Evolutionary conservation across 2,329 filamentous ascomycete genomes (phyloP).

Genomic region (Graphiopsis chlorocephala): DNA sequence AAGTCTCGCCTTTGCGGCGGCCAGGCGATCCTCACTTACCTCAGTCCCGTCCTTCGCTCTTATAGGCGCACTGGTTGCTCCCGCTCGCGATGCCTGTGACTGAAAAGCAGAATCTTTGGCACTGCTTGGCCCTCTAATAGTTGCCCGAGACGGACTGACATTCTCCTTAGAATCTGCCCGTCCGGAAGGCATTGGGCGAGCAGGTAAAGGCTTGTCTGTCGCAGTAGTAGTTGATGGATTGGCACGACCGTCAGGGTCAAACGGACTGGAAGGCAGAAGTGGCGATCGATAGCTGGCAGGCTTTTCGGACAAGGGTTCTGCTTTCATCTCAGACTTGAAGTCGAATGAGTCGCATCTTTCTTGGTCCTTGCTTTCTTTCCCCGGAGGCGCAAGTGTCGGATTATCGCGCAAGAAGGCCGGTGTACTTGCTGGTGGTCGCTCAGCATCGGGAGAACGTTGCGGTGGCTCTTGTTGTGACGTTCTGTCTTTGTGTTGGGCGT

Average conservation of each 20-base stretch:
- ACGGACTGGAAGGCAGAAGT: constrained; percentile 11
- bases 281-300: not conserved
- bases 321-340: not conserved
- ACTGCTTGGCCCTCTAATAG: not conserved
- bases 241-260: constrained; percentile 1
- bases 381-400: constrained; percentile 16
- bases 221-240: not conserved
- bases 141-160: constrained; percentile 9
- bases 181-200: not conserved
- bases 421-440: constrained; percentile 16
- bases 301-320: not conserved
- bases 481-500: constrained; percentile 23
- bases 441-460: not conserved
- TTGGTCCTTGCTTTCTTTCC: constrained; percentile 22
- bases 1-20: constrained; percentile 27
- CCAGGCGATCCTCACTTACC: constrained; percentile 24
- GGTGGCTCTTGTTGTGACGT: not conserved
- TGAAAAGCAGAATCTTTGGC: not conserved
- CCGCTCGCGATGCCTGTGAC: not conserved
- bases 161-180: constrained; percentile 9
- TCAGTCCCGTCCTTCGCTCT: constrained; percentile 19
- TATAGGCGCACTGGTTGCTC: not conserved
- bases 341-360: constrained; percentile 4
- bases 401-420: constrained; percentile 5
- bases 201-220: not conserved